A percentile compares a stretch with the other conserved stretches of the same genome.
These are phyloP conservation scores for Rhododendron vialii DNA, from an alignment of 148 eudicot genomes.

Conservation along the genomic window DNA sequence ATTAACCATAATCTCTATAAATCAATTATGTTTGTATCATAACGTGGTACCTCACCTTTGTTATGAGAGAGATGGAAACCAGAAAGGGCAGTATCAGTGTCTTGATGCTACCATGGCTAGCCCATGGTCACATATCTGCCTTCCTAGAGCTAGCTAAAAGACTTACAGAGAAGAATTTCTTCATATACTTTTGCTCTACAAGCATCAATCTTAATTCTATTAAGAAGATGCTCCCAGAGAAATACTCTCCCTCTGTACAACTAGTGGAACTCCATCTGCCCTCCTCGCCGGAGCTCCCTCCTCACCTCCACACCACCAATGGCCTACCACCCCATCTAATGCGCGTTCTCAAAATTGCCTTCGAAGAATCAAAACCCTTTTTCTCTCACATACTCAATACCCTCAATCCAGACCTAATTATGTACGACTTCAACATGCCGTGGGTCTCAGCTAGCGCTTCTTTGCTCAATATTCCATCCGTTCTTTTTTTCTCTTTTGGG, in stretches of 20 bases:
- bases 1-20: too few relatives aligned
- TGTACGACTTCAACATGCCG: conserved; percentile 27
- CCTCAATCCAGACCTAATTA: conserved; percentile 21
- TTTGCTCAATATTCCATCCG: not conserved
- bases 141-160: conserved; percentile 12
- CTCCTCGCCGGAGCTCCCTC: conserved; percentile 8
- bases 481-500: not conserved
- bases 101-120: conserved; percentile 15
- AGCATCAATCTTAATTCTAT: not conserved
- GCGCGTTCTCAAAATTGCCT: conserved; percentile 18
- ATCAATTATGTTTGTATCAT: too few relatives aligned
- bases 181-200: not conserved
- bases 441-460: conserved; percentile 22
- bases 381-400: not conserved
- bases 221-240: not conserved
- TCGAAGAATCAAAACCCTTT: conserved; percentile 13
- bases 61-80: not conserved
- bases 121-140: conserved; percentile 12
- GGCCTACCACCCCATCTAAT: conserved; percentile 29
- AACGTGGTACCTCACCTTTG: too few relatives aligned
- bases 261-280: conserved; percentile 1
- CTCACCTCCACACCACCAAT: conserved; percentile 27
- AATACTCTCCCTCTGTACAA: not conserved
- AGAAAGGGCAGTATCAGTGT: not conserved
- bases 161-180: not conserved